These are phyloP conservation scores for Cercophora newfieldiana DNA, from an alignment of 495 filamentous ascomycete genomes.

Conservation along the genomic window DNA sequence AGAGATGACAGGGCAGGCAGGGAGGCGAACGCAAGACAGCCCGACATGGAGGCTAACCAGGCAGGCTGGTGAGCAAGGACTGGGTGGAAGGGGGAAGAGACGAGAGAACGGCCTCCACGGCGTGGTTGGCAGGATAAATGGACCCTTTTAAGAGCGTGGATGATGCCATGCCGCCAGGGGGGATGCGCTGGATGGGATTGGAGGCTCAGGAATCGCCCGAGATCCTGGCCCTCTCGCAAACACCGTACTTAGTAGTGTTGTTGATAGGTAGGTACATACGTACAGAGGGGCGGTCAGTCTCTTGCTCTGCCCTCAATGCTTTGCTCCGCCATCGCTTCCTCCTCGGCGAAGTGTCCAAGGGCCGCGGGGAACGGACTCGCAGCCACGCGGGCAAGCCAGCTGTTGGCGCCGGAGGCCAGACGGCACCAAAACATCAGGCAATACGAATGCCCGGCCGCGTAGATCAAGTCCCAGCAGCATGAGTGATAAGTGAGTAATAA, in stretches of 20 bases:
- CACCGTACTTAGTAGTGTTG: neutral
- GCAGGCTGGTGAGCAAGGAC: slow-evolving; percentile 17
- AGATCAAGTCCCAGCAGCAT: slow-evolving; percentile 20
- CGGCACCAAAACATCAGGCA: slow-evolving; percentile 24
- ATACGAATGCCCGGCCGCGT: slow-evolving; percentile 20
- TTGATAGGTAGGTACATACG: neutral
- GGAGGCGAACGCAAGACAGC: slow-evolving; percentile 27
- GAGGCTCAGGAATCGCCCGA: slow-evolving; percentile 7
- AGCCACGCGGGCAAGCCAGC: neutral
- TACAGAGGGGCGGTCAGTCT: neutral
- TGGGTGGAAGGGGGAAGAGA: slow-evolving; percentile 14
- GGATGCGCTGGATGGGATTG: slow-evolving; percentile 7
- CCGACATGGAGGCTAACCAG: slow-evolving; percentile 26
- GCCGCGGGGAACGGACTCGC: neutral
- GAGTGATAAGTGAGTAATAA: neutral
- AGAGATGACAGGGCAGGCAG: slow-evolving; percentile 29
- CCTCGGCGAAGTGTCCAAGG: neutral
- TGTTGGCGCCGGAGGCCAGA: slow-evolving; percentile 18
- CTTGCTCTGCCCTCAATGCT: neutral
- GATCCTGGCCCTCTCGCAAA: neutral
- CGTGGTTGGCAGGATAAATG: slow-evolving; percentile 28
- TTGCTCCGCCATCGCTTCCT: neutral
- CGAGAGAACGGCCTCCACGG: slow-evolving; percentile 7
- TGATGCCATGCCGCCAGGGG: slow-evolving; percentile 18
- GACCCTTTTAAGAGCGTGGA: slow-evolving; percentile 23